Conservation (phyloP, 1,139 yeast species). For the Entelexis sorbosivorans region DNA sequence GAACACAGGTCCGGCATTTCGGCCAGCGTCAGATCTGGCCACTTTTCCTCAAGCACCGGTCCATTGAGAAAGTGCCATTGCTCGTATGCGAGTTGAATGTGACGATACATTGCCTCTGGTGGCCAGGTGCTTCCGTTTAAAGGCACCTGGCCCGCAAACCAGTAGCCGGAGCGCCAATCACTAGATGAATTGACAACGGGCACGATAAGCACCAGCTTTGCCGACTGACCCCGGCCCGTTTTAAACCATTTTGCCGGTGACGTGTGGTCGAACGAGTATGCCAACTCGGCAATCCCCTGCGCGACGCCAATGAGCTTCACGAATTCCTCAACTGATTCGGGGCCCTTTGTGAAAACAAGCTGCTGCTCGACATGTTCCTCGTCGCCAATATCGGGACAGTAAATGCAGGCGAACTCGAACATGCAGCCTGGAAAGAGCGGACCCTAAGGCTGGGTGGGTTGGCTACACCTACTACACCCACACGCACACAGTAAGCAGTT, state of each 20-base stretch:
- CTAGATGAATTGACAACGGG: conserved; percentile 5
- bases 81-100: conserved; percentile 3
- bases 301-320: conserved; percentile 22
- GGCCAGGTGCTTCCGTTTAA: neutral
- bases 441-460: neutral
- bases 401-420: conserved; percentile 21
- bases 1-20: neutral
- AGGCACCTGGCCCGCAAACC: conserved; percentile 17
- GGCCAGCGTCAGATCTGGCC: neutral
- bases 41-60: neutral
- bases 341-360: conserved; percentile 15
- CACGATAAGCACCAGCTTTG: conserved; percentile 12
- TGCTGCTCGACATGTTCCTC: conserved; percentile 22
- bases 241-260: conserved; percentile 19
- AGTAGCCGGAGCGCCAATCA: conserved; percentile 20
- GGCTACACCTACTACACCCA: too few species aligned
- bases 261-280: conserved; percentile 19
- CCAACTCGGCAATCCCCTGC: conserved; percentile 24
- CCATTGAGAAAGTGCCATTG: conserved; percentile 8
- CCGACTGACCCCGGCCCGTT: conserved; percentile 1
- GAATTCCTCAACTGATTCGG: conserved; percentile 3
- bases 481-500: neutral
- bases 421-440: neutral
- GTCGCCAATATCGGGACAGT: conserved; percentile 23
- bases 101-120: conserved; percentile 10